A percentile compares a stretch with the other conserved stretches of the same genome.
phyloP scores from a whole-genome alignment of 148 eudicot genomes.

The Silene conica region DNA sequence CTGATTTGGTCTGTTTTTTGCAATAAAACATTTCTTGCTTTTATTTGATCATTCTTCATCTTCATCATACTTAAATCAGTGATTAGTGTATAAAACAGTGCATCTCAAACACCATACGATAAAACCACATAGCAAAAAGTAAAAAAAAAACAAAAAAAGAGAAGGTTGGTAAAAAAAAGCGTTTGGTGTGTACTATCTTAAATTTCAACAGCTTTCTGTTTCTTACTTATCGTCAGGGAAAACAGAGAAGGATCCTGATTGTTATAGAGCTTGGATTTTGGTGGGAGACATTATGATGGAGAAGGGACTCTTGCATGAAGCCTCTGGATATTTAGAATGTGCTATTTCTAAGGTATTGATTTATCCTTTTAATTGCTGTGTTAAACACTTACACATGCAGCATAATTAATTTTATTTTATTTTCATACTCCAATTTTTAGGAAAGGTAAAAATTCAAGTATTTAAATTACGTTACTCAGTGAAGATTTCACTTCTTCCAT shows the following conservation, averaged over 20 bases:
- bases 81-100: no score
- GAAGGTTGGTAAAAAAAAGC: no score
- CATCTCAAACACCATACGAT: no score
- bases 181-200: constrained; percentile 6
- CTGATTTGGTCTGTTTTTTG: no score
- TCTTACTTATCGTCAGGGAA: constrained; percentile 45
- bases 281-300: constrained; percentile 63
- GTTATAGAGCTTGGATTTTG: constrained; percentile 56
- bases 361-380: neutral
- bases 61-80: no score
- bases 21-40: no score
- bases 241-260: constrained; percentile 71
- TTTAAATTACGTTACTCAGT: no score
- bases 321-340: constrained; percentile 51
- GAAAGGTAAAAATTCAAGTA: no score
- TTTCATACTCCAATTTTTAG: constrained; percentile 5
- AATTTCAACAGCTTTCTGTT: constrained; percentile 50
- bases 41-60: no score
- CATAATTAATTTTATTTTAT: constrained; percentile 1
- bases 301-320: constrained; percentile 42
- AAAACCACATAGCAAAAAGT: no score
- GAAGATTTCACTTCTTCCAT: no score
- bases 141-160: no score
- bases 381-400: neutral
- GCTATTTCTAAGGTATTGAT: constrained; percentile 64